A percentile compares a stretch with the other conserved stretches of the same genome.
Conservation (phyloP, 352 stramenopile species). For the Globisporangium yorkense region DNA sequence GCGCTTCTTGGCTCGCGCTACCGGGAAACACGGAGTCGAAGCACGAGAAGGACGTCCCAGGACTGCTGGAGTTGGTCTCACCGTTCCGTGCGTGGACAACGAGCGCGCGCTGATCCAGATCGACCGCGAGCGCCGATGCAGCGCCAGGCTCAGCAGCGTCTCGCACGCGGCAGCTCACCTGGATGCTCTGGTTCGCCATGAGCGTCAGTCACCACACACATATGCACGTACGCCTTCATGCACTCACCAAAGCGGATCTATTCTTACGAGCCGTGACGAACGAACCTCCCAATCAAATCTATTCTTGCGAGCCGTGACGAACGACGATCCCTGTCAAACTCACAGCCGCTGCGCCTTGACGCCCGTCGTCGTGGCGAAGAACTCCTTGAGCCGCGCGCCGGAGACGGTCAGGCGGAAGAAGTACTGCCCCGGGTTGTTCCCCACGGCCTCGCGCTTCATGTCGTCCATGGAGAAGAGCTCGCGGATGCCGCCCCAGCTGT, state of each 20-base stretch:
- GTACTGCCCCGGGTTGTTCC: conserved; percentile 32
- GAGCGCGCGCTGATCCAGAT: neutral
- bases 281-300: neutral
- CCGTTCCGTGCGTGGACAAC: neutral
- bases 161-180: conserved; percentile 63
- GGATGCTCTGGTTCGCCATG: conserved; percentile 32
- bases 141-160: neutral
- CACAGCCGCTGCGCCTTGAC: conserved; percentile 28
- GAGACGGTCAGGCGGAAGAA: conserved; percentile 53
- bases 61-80: no score
- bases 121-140: neutral
- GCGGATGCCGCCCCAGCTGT: conserved; percentile 48
- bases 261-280: neutral
- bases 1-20: conserved; percentile 24
- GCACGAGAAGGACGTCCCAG: conserved; percentile 10
- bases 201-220: neutral
- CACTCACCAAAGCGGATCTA: neutral
- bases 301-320: neutral
- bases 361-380: conserved; percentile 46
- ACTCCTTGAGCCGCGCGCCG: conserved; percentile 37
- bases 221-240: neutral
- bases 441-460: conserved; percentile 49
- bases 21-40: conserved; percentile 50
- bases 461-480: conserved; percentile 83
- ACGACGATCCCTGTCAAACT: neutral